Evolutionary conservation across 2,329 filamentous ascomycete species (phyloP).

Genomic region (Fusarium sp.): DNA sequence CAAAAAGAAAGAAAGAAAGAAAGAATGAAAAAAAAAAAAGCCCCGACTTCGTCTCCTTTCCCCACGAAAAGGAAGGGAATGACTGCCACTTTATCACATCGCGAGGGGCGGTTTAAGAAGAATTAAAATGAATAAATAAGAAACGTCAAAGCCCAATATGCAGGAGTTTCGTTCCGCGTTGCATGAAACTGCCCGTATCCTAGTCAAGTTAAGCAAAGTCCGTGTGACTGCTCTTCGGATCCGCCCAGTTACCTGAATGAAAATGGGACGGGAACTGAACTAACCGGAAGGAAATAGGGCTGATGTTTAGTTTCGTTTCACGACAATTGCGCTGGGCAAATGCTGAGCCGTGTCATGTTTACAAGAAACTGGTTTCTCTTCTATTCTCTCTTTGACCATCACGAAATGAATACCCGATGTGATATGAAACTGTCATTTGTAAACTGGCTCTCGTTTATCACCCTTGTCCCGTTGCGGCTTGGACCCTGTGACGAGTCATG

Average conservation of each 20-base stretch:
- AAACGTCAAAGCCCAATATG: neutral
- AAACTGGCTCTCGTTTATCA: neutral
- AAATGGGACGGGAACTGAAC: neutral
- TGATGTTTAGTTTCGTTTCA: conserved; percentile 3
- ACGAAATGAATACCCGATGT: neutral
- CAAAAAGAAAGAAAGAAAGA: neutral
- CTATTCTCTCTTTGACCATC: neutral
- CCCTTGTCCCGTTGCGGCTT: neutral
- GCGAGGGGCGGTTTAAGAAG: neutral
- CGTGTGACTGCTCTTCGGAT: neutral
- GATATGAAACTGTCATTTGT: neutral
- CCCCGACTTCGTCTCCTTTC: neutral
- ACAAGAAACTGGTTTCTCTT: neutral
- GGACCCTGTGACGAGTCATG: neutral
- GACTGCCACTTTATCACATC: neutral
- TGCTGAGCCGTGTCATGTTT: neutral
- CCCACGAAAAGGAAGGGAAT: neutral
- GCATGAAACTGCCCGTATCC: neutral
- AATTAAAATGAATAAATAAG: neutral
- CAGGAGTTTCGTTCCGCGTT: neutral
- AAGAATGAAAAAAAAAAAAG: neutral
- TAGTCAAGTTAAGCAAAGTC: neutral
- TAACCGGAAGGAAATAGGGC: neutral
- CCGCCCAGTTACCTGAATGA: neutral
- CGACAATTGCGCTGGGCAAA: neutral